These are phyloP conservation scores for Skeletonema menzelii DNA, from an alignment of 108 stramenopile species.

Conservation along the genomic window DNA sequence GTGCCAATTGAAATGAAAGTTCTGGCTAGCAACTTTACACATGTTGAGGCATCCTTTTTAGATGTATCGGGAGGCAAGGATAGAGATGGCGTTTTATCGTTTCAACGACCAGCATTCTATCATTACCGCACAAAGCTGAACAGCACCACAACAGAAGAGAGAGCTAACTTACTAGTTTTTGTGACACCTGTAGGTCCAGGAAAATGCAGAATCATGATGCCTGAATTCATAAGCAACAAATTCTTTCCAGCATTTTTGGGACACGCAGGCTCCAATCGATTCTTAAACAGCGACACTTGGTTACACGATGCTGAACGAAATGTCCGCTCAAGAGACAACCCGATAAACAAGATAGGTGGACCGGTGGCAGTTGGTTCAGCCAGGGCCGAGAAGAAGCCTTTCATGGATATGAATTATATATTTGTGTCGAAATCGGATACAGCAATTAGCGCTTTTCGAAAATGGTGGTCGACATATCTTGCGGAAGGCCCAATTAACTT, in stretches of 20 bases:
- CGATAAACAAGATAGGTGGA: not conserved
- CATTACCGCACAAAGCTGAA: slow-evolving; percentile 37
- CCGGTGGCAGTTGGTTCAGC: slow-evolving; percentile 19
- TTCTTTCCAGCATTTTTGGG: slow-evolving; percentile 33
- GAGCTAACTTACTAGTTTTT: slow-evolving; percentile 26
- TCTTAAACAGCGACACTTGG: slow-evolving; percentile 56
- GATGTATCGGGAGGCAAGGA: slow-evolving; percentile 30
- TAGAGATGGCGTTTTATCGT: slow-evolving; percentile 44
- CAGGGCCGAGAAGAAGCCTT: slow-evolving; percentile 6
- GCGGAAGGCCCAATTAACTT: slow-evolving; percentile 19
- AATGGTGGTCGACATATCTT: slow-evolving; percentile 32
- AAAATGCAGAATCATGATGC: slow-evolving; percentile 37
- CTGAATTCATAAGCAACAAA: not conserved
- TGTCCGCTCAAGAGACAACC: slow-evolving; percentile 10
- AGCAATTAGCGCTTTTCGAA: slow-evolving; percentile 27
- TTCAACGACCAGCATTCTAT: slow-evolving; percentile 46
- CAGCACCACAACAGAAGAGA: slow-evolving; percentile 7
- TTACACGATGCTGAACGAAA: slow-evolving; percentile 49
- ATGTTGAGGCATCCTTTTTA: slow-evolving; percentile 39
- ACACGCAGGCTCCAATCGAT: slow-evolving; percentile 44
- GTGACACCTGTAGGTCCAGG: slow-evolving; percentile 41
- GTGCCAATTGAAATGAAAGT: slow-evolving; percentile 44
- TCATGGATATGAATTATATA: slow-evolving; percentile 19
- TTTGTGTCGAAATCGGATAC: slow-evolving; percentile 34
- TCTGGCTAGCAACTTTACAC: slow-evolving; percentile 40